A percentile compares a stretch with the other conserved stretches of the same genome.
phyloP scores from a whole-genome alignment of 768 basidiomycete species.

The Boletus tylopilopsis region DNA sequence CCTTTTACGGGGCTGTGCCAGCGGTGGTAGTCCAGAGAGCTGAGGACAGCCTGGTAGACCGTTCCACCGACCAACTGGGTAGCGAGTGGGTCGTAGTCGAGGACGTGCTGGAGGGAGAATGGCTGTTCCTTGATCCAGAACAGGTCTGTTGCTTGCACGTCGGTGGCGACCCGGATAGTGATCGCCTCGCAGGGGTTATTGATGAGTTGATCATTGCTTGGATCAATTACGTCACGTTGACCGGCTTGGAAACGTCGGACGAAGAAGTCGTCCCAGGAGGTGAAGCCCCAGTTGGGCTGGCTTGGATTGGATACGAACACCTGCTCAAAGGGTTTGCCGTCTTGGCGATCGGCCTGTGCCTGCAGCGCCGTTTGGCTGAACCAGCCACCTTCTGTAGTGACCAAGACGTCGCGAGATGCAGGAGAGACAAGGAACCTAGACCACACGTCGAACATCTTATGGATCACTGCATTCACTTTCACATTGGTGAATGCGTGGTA shows the following conservation, averaged over 20 bases:
- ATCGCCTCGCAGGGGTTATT: constrained; percentile 52
- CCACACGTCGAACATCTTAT: constrained; percentile 51
- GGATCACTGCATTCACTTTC: constrained; percentile 44
- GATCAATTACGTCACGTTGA: constrained; percentile 36
- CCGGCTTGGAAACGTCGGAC: constrained; percentile 25
- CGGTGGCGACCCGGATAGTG: constrained; percentile 37
- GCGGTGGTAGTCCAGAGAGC: constrained; percentile 53
- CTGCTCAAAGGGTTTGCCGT: constrained; percentile 31
- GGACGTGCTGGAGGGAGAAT: constrained; percentile 57
- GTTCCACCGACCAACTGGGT: constrained; percentile 47
- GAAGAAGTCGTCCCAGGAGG: constrained; percentile 57
- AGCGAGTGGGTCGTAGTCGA: constrained; percentile 39
- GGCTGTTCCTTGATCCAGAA: constrained; percentile 64
- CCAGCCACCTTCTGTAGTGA: constrained; percentile 41
- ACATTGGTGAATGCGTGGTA: constrained; percentile 27
- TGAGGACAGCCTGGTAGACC: constrained; percentile 56
- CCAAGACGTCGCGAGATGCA: constrained; percentile 42
- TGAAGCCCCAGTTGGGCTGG: constrained; percentile 40
- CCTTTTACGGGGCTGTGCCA: constrained; percentile 60
- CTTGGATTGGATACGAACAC: constrained; percentile 40
- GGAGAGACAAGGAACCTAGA: constrained; percentile 41
- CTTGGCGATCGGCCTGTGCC: constrained; percentile 2
- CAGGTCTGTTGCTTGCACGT: constrained; percentile 39
- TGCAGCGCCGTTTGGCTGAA: constrained; percentile 37
- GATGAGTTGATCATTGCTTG: constrained; percentile 31